These are phyloP conservation scores for Mycothermus thermophilus DNA, from an alignment of 495 filamentous ascomycete species.

Conservation along the genomic window DNA sequence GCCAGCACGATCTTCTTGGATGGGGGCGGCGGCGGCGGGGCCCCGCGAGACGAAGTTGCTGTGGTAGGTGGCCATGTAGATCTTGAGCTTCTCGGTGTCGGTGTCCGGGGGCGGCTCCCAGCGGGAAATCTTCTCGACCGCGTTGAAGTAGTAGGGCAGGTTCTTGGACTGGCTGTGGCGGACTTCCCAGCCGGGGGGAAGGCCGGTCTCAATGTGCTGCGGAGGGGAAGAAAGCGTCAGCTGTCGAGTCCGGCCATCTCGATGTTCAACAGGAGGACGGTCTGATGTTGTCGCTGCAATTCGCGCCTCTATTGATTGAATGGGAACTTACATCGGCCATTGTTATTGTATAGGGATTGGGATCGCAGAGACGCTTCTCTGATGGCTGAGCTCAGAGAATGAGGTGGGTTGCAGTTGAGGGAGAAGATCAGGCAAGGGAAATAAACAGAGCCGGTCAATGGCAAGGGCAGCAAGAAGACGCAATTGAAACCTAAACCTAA, in stretches of 20 bases:
- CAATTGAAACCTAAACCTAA: neutral
- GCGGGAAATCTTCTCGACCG: conserved; percentile 62
- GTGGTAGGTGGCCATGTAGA: conserved; percentile 81
- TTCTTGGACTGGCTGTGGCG: conserved; percentile 94
- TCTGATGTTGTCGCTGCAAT: no score
- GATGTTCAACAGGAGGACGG: no score
- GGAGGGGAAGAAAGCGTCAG: conserved; percentile 1
- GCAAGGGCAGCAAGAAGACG: neutral
- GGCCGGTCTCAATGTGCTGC: conserved; percentile 50
- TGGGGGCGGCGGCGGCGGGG: conserved; percentile 5
- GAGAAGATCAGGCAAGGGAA: neutral
- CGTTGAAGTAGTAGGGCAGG: conserved; percentile 96
- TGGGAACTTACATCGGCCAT: conserved; percentile 5
- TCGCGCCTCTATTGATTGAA: no score
- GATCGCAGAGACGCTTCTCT: neutral
- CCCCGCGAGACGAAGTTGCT: conserved; percentile 19
- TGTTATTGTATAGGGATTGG: neutral
- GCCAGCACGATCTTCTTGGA: conserved; percentile 42
- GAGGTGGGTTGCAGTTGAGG: no score
- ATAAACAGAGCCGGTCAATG: no score
- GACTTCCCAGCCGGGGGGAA: conserved; percentile 83
- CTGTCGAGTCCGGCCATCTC: no score
- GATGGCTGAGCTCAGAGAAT: no score
- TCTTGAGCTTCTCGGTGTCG: conserved; percentile 78
- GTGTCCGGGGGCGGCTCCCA: conserved; percentile 88